A percentile compares a stretch with the other conserved stretches of the same genome.
These are phyloP conservation scores for Fraxinus sp. DNA, from an alignment of 305 asterid genomes.

Conservation along the genomic window DNA sequence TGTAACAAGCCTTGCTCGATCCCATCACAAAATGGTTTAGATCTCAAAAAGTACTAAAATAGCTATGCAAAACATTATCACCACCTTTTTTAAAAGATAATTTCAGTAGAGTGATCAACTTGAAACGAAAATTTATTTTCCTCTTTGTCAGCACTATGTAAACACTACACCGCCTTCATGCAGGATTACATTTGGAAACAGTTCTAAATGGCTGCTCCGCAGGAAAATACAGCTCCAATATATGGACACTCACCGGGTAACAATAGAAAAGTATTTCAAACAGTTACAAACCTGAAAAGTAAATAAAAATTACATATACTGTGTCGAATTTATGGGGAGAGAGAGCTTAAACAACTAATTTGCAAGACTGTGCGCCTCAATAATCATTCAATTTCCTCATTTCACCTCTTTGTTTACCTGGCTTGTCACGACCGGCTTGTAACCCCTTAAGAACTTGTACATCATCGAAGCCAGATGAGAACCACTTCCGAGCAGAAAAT, in stretches of 20 bases:
- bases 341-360: constrained; percentile 13
- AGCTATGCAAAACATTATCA: too few species aligned
- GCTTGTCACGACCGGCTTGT: constrained; percentile 19
- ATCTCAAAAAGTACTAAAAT: too few species aligned
- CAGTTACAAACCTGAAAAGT: constrained; percentile 34
- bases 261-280: constrained; percentile 25
- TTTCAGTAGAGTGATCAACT: too few species aligned
- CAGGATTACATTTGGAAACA: constrained; percentile 3
- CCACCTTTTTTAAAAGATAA: too few species aligned
- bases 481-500: constrained; percentile 18
- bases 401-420: constrained; percentile 28
- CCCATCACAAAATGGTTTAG: too few species aligned
- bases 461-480: constrained; percentile 33
- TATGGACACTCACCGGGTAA: constrained; percentile 30
- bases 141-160: neutral
- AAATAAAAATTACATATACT: constrained; percentile 40
- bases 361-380: constrained; percentile 36
- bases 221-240: constrained; percentile 30
- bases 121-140: neutral
- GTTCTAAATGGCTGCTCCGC: constrained; percentile 21
- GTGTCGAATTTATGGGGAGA: constrained; percentile 14
- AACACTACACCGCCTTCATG: constrained; percentile 1
- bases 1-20: too few species aligned
- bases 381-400: constrained; percentile 32
- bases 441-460: constrained; percentile 26